Conservation (phyloP, 2,329 filamentous ascomycete genomes). For the Chalara sp. region DNA sequence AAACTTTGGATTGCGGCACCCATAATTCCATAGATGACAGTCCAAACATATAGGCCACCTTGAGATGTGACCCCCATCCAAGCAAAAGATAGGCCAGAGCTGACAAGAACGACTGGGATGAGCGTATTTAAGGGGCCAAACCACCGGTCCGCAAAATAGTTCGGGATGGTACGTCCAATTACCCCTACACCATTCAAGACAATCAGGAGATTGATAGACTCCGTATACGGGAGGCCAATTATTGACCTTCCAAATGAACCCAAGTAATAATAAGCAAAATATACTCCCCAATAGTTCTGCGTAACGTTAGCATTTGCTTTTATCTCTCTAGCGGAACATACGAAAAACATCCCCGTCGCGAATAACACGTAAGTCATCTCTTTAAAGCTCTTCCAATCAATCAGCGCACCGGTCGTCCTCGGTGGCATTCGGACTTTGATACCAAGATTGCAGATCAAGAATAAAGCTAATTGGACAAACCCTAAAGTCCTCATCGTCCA, state of each 20-base stretch:
- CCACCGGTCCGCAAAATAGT: constrained; percentile 39
- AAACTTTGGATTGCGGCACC: constrained; percentile 43
- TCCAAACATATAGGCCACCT: constrained; percentile 41
- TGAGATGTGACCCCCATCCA: constrained; percentile 42
- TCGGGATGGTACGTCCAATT: constrained; percentile 40
- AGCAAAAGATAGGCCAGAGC: constrained; percentile 30
- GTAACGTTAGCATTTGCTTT: background rate
- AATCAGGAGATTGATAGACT: constrained; percentile 43
- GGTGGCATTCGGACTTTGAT: constrained; percentile 29
- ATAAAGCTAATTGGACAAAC: constrained; percentile 32
- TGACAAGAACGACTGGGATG: constrained; percentile 34
- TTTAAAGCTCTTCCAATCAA: constrained; percentile 35
- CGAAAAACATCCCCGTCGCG: constrained; percentile 28
- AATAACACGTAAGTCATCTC: constrained; percentile 37
- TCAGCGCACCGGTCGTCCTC: constrained; percentile 31
- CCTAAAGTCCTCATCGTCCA: constrained; percentile 37
- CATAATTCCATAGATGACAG: constrained; percentile 43
- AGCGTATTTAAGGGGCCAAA: constrained; percentile 46
- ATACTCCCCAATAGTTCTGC: constrained; percentile 28
- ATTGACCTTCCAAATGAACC: constrained; percentile 28
- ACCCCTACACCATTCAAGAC: constrained; percentile 46
- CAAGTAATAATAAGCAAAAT: constrained; percentile 30
- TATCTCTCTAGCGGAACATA: background rate
- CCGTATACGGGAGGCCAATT: constrained; percentile 31
- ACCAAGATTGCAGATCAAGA: constrained; percentile 27